These are phyloP conservation scores for Forsythia suspensa DNA, from an alignment of 257 asterid genomes.

Conservation along the genomic window DNA sequence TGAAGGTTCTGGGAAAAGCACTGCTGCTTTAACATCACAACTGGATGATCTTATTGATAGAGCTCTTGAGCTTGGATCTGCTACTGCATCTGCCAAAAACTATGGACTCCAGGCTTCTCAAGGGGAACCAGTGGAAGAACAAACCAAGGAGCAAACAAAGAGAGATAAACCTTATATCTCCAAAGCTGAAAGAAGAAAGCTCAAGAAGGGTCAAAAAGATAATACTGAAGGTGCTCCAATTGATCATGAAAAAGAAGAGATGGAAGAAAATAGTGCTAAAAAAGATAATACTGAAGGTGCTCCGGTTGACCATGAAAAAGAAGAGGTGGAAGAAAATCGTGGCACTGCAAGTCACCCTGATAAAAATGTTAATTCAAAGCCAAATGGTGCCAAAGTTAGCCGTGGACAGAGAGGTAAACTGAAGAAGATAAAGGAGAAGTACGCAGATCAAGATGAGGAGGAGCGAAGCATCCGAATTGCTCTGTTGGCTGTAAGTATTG, in stretches of 20 bases:
- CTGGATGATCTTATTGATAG: constrained; percentile 88
- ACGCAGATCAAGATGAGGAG: constrained; percentile 98
- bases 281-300: constrained; percentile 42
- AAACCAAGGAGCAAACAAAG: constrained; percentile 37
- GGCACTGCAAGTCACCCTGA: constrained; percentile 35
- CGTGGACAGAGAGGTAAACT: constrained; percentile 94
- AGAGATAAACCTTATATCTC: constrained; percentile 86
- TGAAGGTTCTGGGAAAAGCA: constrained; percentile 37
- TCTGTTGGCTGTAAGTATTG: constrained; percentile 71
- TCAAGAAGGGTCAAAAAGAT: constrained; percentile 79
- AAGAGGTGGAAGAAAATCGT: constrained; percentile 33
- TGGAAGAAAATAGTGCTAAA: constrained; percentile 36
- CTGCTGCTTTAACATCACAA: constrained; percentile 47
- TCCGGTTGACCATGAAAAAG: constrained; percentile 37
- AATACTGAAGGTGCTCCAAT: constrained; percentile 30
- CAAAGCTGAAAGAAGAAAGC: constrained; percentile 91
- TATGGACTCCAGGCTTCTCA: constrained; percentile 58
- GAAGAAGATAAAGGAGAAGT: constrained; percentile 95
- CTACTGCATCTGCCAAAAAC: constrained; percentile 55
- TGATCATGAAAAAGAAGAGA: constrained; percentile 37
- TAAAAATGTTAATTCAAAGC: constrained; percentile 38
- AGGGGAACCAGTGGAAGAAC: constrained; percentile 39
- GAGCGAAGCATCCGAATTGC: constrained; percentile 88
- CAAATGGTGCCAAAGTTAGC: constrained; percentile 55
- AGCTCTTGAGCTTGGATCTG: constrained; percentile 93